These are phyloP conservation scores for Coemansia sp. DNA, from an alignment of 192 early-diverging fungal species.

Conservation along the genomic window DNA sequence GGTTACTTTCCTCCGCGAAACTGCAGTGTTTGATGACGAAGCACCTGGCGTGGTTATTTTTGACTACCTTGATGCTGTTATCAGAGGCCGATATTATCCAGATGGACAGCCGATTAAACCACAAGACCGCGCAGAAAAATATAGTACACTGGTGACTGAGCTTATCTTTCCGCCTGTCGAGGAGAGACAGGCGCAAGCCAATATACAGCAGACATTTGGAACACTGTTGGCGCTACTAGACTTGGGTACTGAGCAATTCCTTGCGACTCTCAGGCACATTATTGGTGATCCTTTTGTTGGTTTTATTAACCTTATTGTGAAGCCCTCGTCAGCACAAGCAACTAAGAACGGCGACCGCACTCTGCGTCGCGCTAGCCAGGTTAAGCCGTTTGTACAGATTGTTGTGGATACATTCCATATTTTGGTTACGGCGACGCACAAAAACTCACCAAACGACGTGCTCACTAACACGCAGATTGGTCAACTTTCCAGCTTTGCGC, in stretches of 20 bases:
- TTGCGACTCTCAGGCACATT: conserved; percentile 32
- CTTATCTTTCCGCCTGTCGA: conserved; percentile 35
- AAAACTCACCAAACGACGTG: neutral
- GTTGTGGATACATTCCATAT: conserved; percentile 41
- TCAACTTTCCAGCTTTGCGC: conserved; percentile 38
- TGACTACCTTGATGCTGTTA: conserved; percentile 48
- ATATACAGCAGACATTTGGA: conserved; percentile 12
- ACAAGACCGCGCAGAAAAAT: conserved; percentile 34
- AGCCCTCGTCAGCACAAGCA: conserved; percentile 9
- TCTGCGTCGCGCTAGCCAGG: conserved; percentile 47
- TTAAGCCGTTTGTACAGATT: conserved; percentile 47
- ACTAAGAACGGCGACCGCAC: conserved; percentile 21
- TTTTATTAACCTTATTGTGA: conserved; percentile 46
- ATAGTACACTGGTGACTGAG: conserved; percentile 31
- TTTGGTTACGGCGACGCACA: conserved; percentile 10
- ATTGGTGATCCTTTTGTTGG: conserved; percentile 39
- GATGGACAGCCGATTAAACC: conserved; percentile 36
- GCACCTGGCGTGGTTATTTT: conserved; percentile 35
- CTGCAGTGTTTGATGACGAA: conserved; percentile 18
- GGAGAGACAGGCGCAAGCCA: neutral
- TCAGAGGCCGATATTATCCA: conserved; percentile 44
- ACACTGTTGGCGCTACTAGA: conserved; percentile 29
- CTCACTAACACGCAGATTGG: conserved; percentile 35
- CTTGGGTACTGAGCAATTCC: conserved; percentile 27
- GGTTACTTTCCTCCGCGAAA: neutral